These are phyloP conservation scores for Suhomyces tanzawaensis DNA, from an alignment of 805 yeast species.

Conservation along the genomic window DNA sequence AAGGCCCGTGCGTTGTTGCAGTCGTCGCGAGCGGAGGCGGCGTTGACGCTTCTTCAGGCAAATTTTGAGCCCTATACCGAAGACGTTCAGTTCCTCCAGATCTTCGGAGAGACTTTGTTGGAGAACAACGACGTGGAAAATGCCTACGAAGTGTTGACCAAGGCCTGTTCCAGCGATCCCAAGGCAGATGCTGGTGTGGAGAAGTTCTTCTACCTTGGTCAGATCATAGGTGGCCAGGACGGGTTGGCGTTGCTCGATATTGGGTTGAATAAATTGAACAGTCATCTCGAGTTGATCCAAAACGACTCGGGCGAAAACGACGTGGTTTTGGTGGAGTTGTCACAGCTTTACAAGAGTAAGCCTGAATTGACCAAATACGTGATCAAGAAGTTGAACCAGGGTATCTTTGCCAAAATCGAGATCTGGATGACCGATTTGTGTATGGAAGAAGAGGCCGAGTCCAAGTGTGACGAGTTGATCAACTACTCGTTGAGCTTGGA, in stretches of 20 bases:
- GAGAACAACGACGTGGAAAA: constrained; percentile 78
- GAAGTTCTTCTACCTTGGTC: constrained; percentile 88
- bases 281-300: constrained; percentile 34
- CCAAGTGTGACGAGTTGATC: constrained; percentile 70
- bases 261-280: constrained; percentile 54
- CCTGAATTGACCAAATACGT: constrained; percentile 31
- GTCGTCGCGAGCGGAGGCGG: constrained; percentile 51
- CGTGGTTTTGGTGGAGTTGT: constrained; percentile 22
- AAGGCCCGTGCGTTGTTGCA: constrained; percentile 45
- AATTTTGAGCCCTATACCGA: constrained; percentile 30
- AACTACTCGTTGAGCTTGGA: constrained; percentile 61
- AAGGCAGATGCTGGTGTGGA: constrained; percentile 66
- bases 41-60: constrained; percentile 48
- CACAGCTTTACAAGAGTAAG: constrained; percentile 22
- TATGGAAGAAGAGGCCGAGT: constrained; percentile 88
- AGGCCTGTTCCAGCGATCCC: constrained; percentile 69
- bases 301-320: constrained; percentile 22
- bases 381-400: constrained; percentile 65
- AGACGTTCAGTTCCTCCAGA: constrained; percentile 48
- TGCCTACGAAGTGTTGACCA: constrained; percentile 62
- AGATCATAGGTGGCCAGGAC: constrained; percentile 76
- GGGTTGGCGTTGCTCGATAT: constrained; percentile 62
- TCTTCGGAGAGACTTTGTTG: constrained; percentile 72
- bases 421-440: constrained; percentile 98
- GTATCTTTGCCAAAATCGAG: constrained; percentile 82